phyloP scores from a whole-genome alignment of 257 asterid species.

The Solanum lycopersicoides region DNA sequence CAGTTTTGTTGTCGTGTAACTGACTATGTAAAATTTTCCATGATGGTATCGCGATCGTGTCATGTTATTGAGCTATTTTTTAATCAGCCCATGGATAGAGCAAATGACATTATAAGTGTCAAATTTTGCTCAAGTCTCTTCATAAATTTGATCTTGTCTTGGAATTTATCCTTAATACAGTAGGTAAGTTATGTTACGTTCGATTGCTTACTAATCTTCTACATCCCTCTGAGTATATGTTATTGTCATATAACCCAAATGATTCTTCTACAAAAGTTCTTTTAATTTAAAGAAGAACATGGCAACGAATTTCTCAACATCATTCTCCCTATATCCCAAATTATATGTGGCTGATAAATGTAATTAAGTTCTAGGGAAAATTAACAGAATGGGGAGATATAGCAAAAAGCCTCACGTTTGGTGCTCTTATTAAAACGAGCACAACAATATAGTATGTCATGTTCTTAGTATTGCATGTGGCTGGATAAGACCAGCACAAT shows the following conservation, averaged over 20 bases:
- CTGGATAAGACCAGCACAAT: conserved; percentile 3
- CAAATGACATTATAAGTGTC: neutral
- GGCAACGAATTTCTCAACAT: neutral
- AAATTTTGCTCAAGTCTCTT: neutral
- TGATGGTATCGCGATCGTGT: neutral
- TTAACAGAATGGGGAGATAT: neutral
- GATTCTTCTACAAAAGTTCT: neutral
- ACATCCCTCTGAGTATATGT: neutral
- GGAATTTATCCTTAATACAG: neutral
- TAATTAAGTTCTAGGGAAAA: neutral
- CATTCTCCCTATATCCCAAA: neutral
- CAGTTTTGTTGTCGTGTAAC: no score
- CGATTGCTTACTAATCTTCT: neutral
- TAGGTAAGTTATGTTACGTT: neutral
- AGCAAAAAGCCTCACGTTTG: neutral
- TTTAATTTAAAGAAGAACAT: no score
- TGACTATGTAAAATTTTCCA: neutral
- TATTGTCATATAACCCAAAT: neutral
- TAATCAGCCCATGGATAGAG: neutral
- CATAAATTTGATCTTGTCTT: neutral
- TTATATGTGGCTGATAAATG: neutral
- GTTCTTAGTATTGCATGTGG: conserved; percentile 43
- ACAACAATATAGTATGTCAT: neutral
- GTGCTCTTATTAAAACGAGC: neutral
- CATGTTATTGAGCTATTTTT: neutral